Conservation (phyloP, 768 basidiomycete species). For the Hericium erinaceus region DNA sequence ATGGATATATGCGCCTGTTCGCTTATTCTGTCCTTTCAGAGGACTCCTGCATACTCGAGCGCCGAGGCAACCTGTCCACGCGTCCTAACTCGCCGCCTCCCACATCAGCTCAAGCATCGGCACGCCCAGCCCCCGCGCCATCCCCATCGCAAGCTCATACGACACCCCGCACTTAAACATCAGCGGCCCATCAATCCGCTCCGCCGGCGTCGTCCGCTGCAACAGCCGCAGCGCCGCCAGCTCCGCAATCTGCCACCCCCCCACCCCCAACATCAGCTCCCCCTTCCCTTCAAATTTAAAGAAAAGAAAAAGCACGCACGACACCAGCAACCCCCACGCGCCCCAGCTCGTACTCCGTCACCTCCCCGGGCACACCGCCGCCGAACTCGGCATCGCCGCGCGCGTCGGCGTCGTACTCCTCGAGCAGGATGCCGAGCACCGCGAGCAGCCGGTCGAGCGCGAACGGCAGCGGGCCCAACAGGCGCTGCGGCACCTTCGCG, state of each 20-base stretch:
- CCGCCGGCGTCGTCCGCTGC: conserved; percentile 50
- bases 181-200: conserved; percentile 60
- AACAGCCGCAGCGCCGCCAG: conserved; percentile 56
- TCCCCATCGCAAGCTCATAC: conserved; percentile 40
- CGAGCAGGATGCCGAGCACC: conserved; percentile 67
- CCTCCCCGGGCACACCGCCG: conserved; percentile 51
- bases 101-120: conserved; percentile 59
- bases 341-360: conserved; percentile 65
- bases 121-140: conserved; percentile 55
- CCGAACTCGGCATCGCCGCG: conserved; percentile 19
- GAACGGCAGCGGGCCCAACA: conserved; percentile 72
- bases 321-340: conserved; percentile 49
- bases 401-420: conserved; percentile 56
- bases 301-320: conserved; percentile 30
- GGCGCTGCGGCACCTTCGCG: conserved; percentile 45
- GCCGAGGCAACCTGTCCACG: too few relatives aligned
- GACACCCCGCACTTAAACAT: conserved; percentile 69
- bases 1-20: too few relatives aligned
- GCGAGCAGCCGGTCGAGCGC: conserved; percentile 73
- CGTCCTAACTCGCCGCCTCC: conserved; percentile 27
- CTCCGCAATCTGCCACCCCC: conserved; percentile 45
- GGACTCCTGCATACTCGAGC: too few relatives aligned
- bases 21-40: too few relatives aligned
- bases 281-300: neutral
- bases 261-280: neutral